Conservation (phyloP, 495 filamentous ascomycete species). For the Physcia stellaris region DNA sequence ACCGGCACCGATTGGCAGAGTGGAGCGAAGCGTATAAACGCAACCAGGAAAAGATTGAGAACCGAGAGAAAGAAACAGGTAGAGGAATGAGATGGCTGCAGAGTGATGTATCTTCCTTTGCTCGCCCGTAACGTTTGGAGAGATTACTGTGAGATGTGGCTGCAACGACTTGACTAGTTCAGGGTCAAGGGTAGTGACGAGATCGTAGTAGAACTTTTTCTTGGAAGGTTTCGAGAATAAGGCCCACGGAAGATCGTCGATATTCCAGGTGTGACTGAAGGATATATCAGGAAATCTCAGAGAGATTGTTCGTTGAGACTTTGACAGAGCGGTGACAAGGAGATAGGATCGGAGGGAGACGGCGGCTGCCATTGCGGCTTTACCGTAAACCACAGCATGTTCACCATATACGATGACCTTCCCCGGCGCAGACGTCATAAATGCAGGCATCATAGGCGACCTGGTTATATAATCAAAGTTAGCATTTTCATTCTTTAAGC, state of each 20-base stretch:
- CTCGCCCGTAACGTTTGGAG: slow-evolving; percentile 43
- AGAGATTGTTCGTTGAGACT: slow-evolving; percentile 70
- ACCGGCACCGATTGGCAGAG: slow-evolving; percentile 84
- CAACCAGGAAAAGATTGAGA: slow-evolving; percentile 62
- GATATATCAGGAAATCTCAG: slow-evolving; percentile 79
- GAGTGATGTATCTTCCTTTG: slow-evolving; percentile 65
- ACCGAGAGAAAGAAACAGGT: slow-evolving; percentile 81
- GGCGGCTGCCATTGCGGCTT: slow-evolving; percentile 87
- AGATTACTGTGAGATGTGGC: slow-evolving; percentile 59
- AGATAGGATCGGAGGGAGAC: slow-evolving; percentile 93
- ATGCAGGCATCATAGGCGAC: slow-evolving; percentile 56
- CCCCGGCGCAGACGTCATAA: slow-evolving; percentile 94
- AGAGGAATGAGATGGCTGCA: slow-evolving; percentile 76
- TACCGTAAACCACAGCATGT: slow-evolving; percentile 92
- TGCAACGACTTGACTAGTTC: slow-evolving; percentile 66
- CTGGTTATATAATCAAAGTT: too few relatives aligned
- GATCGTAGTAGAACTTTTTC: slow-evolving; percentile 85
- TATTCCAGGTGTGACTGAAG: slow-evolving; percentile 80
- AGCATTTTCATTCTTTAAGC: too few relatives aligned
- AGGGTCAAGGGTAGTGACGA: slow-evolving; percentile 70
- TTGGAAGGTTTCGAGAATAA: slow-evolving; percentile 64
- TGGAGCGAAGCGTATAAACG: slow-evolving; percentile 84
- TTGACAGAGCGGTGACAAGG: slow-evolving; percentile 79
- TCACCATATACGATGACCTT: slow-evolving; percentile 97
- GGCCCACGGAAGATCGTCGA: slow-evolving; percentile 76